These are phyloP conservation scores for Albugo candida DNA, from an alignment of 352 stramenopile genomes.

Conservation along the genomic window DNA sequence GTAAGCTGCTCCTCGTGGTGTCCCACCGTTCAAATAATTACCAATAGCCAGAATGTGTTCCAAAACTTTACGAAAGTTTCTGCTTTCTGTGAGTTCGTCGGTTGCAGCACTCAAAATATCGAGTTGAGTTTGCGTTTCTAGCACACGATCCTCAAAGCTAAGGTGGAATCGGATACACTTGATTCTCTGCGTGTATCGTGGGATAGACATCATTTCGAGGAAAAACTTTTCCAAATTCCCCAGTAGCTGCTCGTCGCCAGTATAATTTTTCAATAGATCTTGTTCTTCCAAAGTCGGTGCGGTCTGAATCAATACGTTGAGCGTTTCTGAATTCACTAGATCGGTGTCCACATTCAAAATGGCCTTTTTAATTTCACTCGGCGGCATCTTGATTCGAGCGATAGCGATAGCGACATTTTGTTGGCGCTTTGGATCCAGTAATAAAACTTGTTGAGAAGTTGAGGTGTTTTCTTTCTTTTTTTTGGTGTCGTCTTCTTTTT, in stretches of 20 bases:
- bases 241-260: slow-evolving; percentile 67
- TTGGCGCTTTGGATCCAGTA: slow-evolving; percentile 91
- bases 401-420: slow-evolving; percentile 98
- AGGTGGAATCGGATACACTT: slow-evolving; percentile 78
- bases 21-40: slow-evolving; percentile 86
- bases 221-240: slow-evolving; percentile 81
- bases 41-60: slow-evolving; percentile 78
- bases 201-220: slow-evolving; percentile 66
- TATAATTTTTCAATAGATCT: slow-evolving; percentile 82
- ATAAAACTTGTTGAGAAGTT: slow-evolving; percentile 36
- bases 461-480: slow-evolving; percentile 23
- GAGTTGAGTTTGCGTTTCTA: slow-evolving; percentile 65
- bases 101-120: slow-evolving; percentile 66
- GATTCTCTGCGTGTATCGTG: slow-evolving; percentile 72
- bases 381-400: slow-evolving; percentile 86
- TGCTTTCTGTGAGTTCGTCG: slow-evolving; percentile 59
- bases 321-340: slow-evolving; percentile 54
- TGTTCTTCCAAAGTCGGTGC: slow-evolving; percentile 79
- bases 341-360: slow-evolving; percentile 65
- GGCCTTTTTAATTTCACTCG: slow-evolving; percentile 63
- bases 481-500: slow-evolving; percentile 55
- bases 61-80: slow-evolving; percentile 58
- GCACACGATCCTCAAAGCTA: slow-evolving; percentile 67
- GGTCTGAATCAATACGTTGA: slow-evolving; percentile 78
- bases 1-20: slow-evolving; percentile 69